Base-by-base conservation (phyloP, 331 rosid genomes). In the Malus hybrid region DNA sequence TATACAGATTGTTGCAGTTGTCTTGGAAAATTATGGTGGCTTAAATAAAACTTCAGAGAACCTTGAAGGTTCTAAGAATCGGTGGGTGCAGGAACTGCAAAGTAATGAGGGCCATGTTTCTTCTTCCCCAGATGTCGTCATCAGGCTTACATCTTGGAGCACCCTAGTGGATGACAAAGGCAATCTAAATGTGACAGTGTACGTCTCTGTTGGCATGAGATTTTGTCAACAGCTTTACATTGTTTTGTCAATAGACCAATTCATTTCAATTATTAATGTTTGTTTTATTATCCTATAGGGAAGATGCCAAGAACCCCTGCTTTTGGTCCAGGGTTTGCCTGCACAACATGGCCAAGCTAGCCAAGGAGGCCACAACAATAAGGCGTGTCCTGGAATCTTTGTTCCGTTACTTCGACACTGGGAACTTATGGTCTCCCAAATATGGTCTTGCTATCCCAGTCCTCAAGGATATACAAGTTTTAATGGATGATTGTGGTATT, bases 281-380 rank as follows among this genome's bases (percentile, higher is more conserved):
- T 64, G 80, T 66, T 80, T 83, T 46, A 73, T 76, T 71, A 27
- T 28, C 72, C 70, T 36, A 32, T 84, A 95, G 99, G 83, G 98
- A 92, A 76, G 96, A 90, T 74, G 90, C 90, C 81, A 85, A 64
- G 67, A 92, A 83, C 70, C 91, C 93, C 63, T 67, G 88, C 82
- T 90, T 92, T 85, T 95, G 99, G 99, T 84, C 98, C 7, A 90
- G 96, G 71, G 89, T 92, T 84, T 90, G 98, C 90, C 91, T 95
- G 50, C 86, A 89, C 78, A 89, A 86, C 78, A 92, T 95, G 97
- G 97, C 99, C 80, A 90, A 82, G 84, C 88, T 92, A 73, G 96
- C 98, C 80, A 90, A 85, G 84, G 99, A 92, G 86, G 97, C 93
- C 57, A 82, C 93, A 78, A 92, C 99, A 64, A 80, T 92, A 54